phyloP scores from a whole-genome alignment of 139 green algal species.

The Asterochloris sp. region DNA sequence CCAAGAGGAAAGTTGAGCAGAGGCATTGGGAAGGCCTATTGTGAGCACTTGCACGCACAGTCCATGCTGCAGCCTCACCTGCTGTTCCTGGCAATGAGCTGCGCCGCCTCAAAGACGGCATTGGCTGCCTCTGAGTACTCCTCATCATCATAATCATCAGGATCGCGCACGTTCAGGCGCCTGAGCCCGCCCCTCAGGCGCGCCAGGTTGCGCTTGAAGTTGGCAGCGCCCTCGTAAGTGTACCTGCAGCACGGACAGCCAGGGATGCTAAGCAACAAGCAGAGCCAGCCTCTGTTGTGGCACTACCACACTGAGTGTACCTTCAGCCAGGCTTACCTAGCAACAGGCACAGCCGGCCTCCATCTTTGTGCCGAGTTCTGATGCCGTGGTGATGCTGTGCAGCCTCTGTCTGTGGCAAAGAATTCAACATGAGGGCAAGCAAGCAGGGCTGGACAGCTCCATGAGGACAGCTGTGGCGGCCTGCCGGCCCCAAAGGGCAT shows the following conservation, averaged over 20 bases:
- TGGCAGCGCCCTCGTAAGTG: slow-evolving; percentile 8
- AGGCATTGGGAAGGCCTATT: too few relatives aligned
- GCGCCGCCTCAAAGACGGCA: slow-evolving; percentile 26
- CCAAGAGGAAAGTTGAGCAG: too few relatives aligned
- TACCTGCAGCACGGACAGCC: not conserved
- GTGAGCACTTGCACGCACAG: not conserved
- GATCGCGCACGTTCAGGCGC: slow-evolving; percentile 48
- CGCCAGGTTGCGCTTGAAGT: slow-evolving; percentile 29
- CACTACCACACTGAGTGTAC: too few relatives aligned
- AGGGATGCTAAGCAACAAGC: not conserved
- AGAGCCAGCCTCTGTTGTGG: too few relatives aligned
- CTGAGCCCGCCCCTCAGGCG: slow-evolving; percentile 42
- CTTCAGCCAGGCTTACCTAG: not conserved
- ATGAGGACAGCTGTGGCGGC: too few relatives aligned
- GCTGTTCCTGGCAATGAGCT: slow-evolving; percentile 25
- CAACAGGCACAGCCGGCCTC: too few relatives aligned
- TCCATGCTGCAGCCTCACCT: slow-evolving; percentile 5
- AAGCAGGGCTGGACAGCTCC: too few relatives aligned
- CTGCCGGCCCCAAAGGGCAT: too few relatives aligned
- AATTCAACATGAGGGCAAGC: too few relatives aligned
- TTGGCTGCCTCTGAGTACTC: slow-evolving; percentile 47
- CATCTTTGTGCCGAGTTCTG: too few relatives aligned
- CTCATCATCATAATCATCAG: slow-evolving; percentile 58
- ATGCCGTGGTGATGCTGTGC: too few relatives aligned
- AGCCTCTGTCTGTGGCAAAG: too few relatives aligned